A percentile compares a stretch with the other conserved stretches of the same genome.
These are phyloP conservation scores for Stephania japonica DNA, from an alignment of 164 flowering plant genomes.

Conservation along the genomic window DNA sequence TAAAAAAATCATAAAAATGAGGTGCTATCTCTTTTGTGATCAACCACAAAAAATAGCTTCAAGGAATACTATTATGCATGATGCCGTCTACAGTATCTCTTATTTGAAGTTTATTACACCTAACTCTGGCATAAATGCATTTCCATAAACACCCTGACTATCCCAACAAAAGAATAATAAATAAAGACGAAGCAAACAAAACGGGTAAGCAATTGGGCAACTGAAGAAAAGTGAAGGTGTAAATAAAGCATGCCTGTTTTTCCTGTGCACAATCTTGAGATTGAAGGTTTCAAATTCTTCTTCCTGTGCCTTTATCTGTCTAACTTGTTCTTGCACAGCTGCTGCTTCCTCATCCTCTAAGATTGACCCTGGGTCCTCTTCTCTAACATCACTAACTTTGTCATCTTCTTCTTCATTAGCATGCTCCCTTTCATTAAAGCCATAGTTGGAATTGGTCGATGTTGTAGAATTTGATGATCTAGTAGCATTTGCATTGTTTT, in stretches of 20 bases:
- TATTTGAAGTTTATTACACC: not conserved
- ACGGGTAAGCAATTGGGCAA: not conserved
- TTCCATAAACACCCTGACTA: not conserved
- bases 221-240: not conserved
- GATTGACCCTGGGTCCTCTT: constrained; percentile 61
- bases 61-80: not conserved
- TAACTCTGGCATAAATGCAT: not conserved
- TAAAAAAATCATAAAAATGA: not conserved
- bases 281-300: constrained; percentile 96
- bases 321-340: constrained; percentile 97
- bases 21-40: not conserved
- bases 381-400: constrained; percentile 37
- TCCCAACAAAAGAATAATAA: not conserved
- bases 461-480: constrained; percentile 59
- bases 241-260: constrained; percentile 68
- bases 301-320: constrained; percentile 93
- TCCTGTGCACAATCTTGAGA: constrained; percentile 90
- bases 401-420: constrained; percentile 46
- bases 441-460: constrained; percentile 60
- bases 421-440: constrained; percentile 43
- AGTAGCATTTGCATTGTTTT: constrained; percentile 37
- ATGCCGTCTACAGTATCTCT: not conserved
- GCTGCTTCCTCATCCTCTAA: constrained; percentile 94
- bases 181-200: not conserved
- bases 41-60: not conserved